Conservation (phyloP, 257 asterid genomes). For the Salvia miltiorrhiza region DNA sequence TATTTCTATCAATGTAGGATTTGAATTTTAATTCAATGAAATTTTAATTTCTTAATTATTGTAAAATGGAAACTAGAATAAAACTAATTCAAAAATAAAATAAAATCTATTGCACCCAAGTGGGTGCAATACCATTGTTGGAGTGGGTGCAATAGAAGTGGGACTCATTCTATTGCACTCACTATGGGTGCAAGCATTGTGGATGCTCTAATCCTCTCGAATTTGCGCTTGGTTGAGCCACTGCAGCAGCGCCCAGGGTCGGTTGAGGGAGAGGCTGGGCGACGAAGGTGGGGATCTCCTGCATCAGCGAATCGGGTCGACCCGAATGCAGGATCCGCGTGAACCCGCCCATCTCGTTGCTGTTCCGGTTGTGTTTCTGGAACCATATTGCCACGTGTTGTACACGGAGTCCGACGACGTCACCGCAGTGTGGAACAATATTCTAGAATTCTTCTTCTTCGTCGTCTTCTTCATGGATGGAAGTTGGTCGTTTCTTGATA, state of each 20-base stretch:
- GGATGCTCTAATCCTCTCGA: conserved; percentile 81
- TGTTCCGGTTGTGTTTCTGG: conserved; percentile 42
- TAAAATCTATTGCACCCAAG: no score
- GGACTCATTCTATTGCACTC: no score
- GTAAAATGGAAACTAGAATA: no score
- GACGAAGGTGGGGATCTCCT: conserved; percentile 82
- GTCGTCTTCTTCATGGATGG: no score
- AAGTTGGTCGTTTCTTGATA: conserved; percentile 37
- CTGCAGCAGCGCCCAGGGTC: conserved; percentile 92
- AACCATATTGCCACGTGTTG: conserved; percentile 94
- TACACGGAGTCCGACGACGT: conserved; percentile 68
- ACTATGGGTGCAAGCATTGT: no score
- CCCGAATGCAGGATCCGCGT: conserved; percentile 82
- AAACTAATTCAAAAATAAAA: no score
- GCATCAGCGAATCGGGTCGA: conserved; percentile 56
- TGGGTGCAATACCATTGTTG: no score
- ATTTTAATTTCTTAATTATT: no score
- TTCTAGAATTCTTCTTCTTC: conserved; percentile 37
- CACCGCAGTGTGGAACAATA: conserved; percentile 81
- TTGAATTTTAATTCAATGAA: no score
- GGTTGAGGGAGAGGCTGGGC: conserved; percentile 85
- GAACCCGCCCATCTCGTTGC: conserved; percentile 75
- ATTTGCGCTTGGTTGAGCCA: conserved; percentile 78
- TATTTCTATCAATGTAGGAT: no score
- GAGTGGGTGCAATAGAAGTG: no score